phyloP scores from a whole-genome alignment of 768 basidiomycete genomes.

The Kondoa subrosea region DNA sequence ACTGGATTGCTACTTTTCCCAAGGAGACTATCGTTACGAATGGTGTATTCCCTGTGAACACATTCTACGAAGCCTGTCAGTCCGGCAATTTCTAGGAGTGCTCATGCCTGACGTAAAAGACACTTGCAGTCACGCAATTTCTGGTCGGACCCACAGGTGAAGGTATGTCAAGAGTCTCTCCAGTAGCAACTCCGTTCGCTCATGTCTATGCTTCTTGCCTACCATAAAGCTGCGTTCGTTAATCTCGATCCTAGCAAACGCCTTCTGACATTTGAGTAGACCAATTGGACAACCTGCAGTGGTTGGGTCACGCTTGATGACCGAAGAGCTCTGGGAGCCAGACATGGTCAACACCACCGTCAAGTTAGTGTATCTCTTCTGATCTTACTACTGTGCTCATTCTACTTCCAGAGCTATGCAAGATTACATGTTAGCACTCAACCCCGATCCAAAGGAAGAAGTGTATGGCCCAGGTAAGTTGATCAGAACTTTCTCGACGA shows the following conservation, averaged over 20 bases:
- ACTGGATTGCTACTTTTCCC: neutral
- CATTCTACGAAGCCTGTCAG: neutral
- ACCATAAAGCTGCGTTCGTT: neutral
- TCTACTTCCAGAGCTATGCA: neutral
- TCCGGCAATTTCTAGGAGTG: no score
- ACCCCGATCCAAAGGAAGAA: neutral
- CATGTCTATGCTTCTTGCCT: neutral
- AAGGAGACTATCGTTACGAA: neutral
- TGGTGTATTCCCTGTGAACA: neutral
- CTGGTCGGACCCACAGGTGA: no score
- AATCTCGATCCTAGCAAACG: neutral
- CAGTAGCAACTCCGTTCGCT: no score
- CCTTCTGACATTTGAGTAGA: neutral
- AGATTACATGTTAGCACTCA: neutral
- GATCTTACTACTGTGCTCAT: neutral
- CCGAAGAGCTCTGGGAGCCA: neutral
- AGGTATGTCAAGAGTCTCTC: no score
- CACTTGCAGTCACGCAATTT: neutral
- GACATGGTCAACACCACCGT: neutral
- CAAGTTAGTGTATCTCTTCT: neutral
- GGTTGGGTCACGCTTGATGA: neutral
- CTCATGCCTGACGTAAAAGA: no score
- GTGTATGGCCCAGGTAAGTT: no score
- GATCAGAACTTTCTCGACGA: no score
- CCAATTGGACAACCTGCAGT: neutral